Base-by-base conservation (phyloP, 345 rosid genomes). In the Sonneratia alba region DNA sequence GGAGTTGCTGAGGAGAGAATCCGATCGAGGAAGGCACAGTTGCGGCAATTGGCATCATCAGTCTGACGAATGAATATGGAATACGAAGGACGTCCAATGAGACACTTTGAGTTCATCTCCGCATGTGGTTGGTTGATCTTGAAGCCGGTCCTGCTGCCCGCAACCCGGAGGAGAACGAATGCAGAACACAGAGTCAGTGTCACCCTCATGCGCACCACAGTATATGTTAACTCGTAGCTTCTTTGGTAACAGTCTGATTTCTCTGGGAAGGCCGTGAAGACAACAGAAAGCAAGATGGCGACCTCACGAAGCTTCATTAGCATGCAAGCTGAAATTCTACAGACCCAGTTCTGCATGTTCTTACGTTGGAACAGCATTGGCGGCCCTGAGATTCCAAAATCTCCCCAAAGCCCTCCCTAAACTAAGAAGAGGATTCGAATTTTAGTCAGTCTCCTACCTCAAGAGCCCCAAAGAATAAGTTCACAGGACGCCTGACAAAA, bases 1-100 rank as follows among this genome's bases (percentile, higher is more conserved):
- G 32, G 53, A 27, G 43, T 45, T 47, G 56, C 34, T 47, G 34
- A 63, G 74, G 34, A 63, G 74, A 63, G 68, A 72, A 43, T 11
- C 55, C 56, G 45, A 21, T 43, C 57, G 0, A 72, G 59, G 74
- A 62, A 72, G 68, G 5, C 27, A 53, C 27, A 42, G 49, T 4
- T 7, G 73, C 59, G 36, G 19, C 32, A 27, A 27, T 27, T 22
- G 7, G 42, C 68, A 45, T 22, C 51, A 24, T 36, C 42, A 40
- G 75, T 40, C 24, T 70, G 37, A 27, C 1, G 32, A 27, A 27
- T 27, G 32, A 27, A 27, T 27, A 27, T 27, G 32, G 32, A 3
- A 56, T 22, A 7, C 16, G 16, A 6, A 56, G 27, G 62, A 56
- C n/a, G 4, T 56, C 62, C 10, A 18, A 21, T 56, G n/a, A 12